Base-by-base conservation (phyloP, 1,284 basidiomycete species). In the Jaminaea rosea region DNA sequence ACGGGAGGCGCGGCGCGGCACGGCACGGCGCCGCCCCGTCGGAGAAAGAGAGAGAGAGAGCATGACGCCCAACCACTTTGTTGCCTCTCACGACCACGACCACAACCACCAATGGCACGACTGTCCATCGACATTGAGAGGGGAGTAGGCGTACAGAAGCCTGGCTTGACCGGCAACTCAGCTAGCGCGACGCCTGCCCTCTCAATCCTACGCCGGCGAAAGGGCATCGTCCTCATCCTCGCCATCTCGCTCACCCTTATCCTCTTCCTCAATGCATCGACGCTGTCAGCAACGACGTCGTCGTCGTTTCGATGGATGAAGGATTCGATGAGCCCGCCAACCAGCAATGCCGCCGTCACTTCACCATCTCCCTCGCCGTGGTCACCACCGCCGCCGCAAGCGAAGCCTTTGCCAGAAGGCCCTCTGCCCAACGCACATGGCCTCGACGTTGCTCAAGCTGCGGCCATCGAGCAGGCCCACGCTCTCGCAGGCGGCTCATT, bases 101-200 rank as follows among this genome's bases (percentile, higher is more conserved):
- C n/a, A n/a, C n/a, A n/a, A 36, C 34, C 4, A 36, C 34, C 34
- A 21, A 36, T 36, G 34, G 19, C 39, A n/a, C 17, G 24, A 15
- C 19, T 42, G 11, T 42, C 39, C 39, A 42, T 42, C 19, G 39
- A 42, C 39, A n/a, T 42, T 23, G 39, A 42, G 39, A n/a, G 39
- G 11, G 39, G 15, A n/a, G 19, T 23, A 17, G 17, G 19, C 3
- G 24, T 21, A 11, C n/a, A n/a, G n/a, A n/a, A n/a, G n/a, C n/a
- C n/a, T n/a, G 39, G 39, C 4, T 23, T 42, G 39, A n/a, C 19
- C 11, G 39, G 34, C 34, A 36, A 36, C 34, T 24, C 39, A 6
- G 39, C 39, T 23, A 13, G 19, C 24, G n/a, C n/a, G 39, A n/a
- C n/a, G n/a, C n/a, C n/a, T n/a, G n/a, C n/a, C n/a, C n/a, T n/a